Evolutionary conservation across 2,329 filamentous ascomycete species (phyloP), one percentile per base, ranked within the genome.

Genomic region (Colletotrichum sidae): DNA sequence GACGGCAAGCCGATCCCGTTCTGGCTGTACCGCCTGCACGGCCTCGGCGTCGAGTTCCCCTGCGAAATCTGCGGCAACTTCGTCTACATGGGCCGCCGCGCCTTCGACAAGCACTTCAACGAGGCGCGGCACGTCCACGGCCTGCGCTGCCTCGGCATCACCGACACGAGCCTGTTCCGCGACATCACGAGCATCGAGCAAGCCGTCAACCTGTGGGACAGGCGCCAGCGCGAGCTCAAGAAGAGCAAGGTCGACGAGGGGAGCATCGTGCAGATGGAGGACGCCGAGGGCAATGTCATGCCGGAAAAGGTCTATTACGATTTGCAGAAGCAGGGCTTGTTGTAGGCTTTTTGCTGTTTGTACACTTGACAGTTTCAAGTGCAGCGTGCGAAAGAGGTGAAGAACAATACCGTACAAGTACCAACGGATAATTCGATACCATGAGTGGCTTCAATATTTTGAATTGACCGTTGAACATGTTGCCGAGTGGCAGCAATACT

Each of bases 1-100:
- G 96, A 99, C 71, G 96, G 96, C 71, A 99, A 99, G 76, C 96
- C 96, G 0, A 99, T 99, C 72, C 96, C 96, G 0, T 99, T 96
- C 83, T 99, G 96, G 96, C 86, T 99, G 13, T 99, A 98, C 84
- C 96, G 97, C 71, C 85, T 99, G 13, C 96, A 99, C 75, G 96
- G 96, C 1, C 83, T 99, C 34, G 96, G 96, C 8, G 94, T 97
- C 11, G 96, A 99, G 72, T 97, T 97, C 71, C 86, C 92, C 0
- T 99, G 96, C 82, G 95, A 99, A 76, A 93, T 99, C 61, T 99
- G 96, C 75, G 96, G 96, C 60, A 98, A 98, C 78, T 97, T 94
- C 74, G 94, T 97, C n/a, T 98, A 98, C 81, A 97, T 97, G 92
- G 96, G 96, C 13, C 87, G 96, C 33, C 88, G 96, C 54, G 94